phyloP scores from a whole-genome alignment of 768 basidiomycete genomes.

The Coprinopsis sp. region DNA sequence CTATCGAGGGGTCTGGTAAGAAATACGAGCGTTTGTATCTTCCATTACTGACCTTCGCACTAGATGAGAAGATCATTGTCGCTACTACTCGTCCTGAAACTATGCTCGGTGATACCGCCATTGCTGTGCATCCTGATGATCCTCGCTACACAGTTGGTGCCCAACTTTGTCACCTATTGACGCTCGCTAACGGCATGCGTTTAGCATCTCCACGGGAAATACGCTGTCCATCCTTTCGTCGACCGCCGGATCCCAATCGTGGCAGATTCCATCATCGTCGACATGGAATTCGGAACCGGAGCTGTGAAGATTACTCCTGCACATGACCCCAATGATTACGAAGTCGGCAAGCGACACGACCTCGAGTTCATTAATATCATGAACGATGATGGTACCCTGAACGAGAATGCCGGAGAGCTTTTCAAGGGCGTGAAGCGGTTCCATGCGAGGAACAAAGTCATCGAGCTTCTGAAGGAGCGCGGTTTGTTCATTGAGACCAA shows the following conservation, averaged over 20 bases:
- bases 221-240: conserved; percentile 84
- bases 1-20: conserved; percentile 77
- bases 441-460: conserved; percentile 81
- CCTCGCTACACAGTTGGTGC: conserved; percentile 67
- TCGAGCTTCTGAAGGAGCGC: conserved; percentile 76
- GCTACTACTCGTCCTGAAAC: conserved; percentile 99
- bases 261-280: conserved; percentile 80
- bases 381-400: conserved; percentile 96
- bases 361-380: conserved; percentile 91
- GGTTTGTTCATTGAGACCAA: conserved; percentile 88
- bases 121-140: conserved; percentile 95
- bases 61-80: conserved; percentile 87
- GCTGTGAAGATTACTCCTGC: conserved; percentile 99
- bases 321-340: conserved; percentile 96
- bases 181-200: neutral
- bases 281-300: conserved; percentile 96
- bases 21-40: neutral
- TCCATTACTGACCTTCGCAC: neutral
- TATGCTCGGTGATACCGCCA: conserved; percentile 96
- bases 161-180: neutral
- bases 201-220: conserved; percentile 92
- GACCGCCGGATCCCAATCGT: conserved; percentile 84
- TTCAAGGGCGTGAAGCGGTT: conserved; percentile 99
- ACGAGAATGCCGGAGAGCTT: conserved; percentile 75
- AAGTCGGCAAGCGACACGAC: conserved; percentile 82